Evolutionary conservation across 768 basidiomycete genomes (phyloP), one percentile per base, ranked within the genome.

Genomic region (Boletus insuetus): DNA sequence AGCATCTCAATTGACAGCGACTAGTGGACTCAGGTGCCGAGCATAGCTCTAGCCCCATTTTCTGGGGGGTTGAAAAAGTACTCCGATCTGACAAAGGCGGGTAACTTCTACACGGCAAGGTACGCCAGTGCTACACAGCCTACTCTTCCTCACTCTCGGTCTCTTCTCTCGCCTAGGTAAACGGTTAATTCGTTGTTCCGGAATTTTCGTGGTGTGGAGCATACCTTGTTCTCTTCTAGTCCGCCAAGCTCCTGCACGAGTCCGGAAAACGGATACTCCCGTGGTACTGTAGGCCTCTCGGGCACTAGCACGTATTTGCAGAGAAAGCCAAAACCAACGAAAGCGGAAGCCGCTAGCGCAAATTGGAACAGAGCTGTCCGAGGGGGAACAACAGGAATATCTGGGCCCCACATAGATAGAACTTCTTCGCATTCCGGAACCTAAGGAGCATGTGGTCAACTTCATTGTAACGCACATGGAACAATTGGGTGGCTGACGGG

Each of bases 371-470:
- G 68, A 8, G 91, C 91, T 3, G 69, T 77, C 8, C 77, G 69
- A 24, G 88, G 84, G 13, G 77, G 72, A 13, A 89, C 74, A 20
- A 79, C 78, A 39, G 91, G 81, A 29, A 82, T 75, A 64, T 94
- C 91, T 20, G 90, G 90, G 24, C 90, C 89, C 89, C 89, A 93
- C 87, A 94, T 90, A 37, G 87, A 90, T 53, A 87, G 71, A 22
- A 89, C 75, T 64, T 94, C 91, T 49, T 92, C 89, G 64, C 82
- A 78, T 70, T 91, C 89, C 55, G 89, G 91, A 32, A 91, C 71
- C 91, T 94, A 64, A 43, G 38, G 38, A 42, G 24, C 56, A 39
- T 53, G 47, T 52, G 63, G 44, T 65, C 46, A 59, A 57, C 59
- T 54, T 29, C 54, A 40, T 32, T 14, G 6, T 26, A 37, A 32